Base-by-base conservation (phyloP, 1,139 yeast species). In the Yamadazyma jaroonii region DNA sequence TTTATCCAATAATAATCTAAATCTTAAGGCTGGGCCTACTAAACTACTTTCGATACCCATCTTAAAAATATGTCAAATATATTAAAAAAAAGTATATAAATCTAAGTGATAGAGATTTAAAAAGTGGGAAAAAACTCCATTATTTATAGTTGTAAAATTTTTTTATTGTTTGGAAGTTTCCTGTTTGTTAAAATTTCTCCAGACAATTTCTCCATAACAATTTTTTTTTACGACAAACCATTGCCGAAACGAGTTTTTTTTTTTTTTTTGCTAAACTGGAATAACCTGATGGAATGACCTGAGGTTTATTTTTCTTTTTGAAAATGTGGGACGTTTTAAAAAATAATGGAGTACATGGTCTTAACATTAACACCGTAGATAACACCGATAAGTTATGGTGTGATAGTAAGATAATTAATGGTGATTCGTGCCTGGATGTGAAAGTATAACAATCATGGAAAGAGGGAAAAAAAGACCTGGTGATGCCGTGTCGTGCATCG, bases 41-140 rank as follows among this genome's bases (percentile, higher is more conserved):
- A 64, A 55, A 41, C 58, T 63, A 6, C 62, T 65, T 53, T 66
- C 70, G 56, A 54, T 59, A 44, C 54, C 68, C 70, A 65, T 65
- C 12, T 20, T 25, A 17, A 17, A 17, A 17, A 17, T 17, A 17
- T 17, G 20, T 17, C 20, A 17, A 17, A 17, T 17, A 17, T 17
- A 17, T 17, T 17, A 17, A 17, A 17, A 17, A 17, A 17, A 17
- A 17, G 20, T 17, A 17, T 17, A 17, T 17, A 17, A 17, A 17
- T 17, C 20, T 17, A 17, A 17, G 4, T 17, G 20, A 17, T 17
- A 17, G 6, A 17, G 20, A 6, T 17, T 17, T 17, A 34, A 28
- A 23, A 20, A 13, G 21, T 11, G 9, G 20, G 22, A 7, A 27
- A 27, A 27, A 11, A 7, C 15, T 15, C 29, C 13, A 4, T 27